Percentiles rank a stretch among this genome's conserved stretches.
Conservation (phyloP, 129 eudicot species). For the Tagetes patula region DNA sequence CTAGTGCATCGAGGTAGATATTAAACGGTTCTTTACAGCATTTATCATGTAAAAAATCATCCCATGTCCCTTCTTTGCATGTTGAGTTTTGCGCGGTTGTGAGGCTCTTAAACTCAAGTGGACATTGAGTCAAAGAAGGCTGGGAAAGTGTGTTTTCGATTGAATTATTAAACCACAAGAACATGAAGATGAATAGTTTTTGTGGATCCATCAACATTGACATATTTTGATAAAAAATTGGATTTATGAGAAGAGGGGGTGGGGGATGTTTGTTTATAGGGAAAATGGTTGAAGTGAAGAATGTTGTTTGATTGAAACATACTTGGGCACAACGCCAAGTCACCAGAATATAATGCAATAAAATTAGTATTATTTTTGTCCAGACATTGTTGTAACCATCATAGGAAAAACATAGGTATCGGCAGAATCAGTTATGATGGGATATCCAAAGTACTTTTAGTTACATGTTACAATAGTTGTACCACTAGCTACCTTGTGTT, state of each 20-base stretch:
- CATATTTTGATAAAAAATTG: neutral
- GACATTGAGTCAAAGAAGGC: constrained; percentile 24
- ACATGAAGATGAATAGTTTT: constrained; percentile 25
- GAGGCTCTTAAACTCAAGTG: constrained; percentile 26
- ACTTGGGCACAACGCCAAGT: constrained; percentile 31
- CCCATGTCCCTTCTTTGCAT: constrained; percentile 40
- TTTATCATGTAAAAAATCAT: constrained; percentile 34
- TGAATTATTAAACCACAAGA: constrained; percentile 19
- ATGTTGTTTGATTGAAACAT: constrained; percentile 17
- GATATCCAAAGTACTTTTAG: constrained; percentile 31
- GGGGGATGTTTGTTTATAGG: constrained; percentile 32
- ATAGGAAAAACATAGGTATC: constrained; percentile 6
- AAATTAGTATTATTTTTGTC: constrained; percentile 16
- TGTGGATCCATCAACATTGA: constrained; percentile 20
- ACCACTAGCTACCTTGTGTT: neutral
- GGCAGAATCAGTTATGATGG: constrained; percentile 28
- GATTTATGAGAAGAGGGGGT: constrained; percentile 6
- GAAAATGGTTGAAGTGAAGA: constrained; percentile 29
- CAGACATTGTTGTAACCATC: constrained; percentile 19
- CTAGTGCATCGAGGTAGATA: constrained; percentile 45
- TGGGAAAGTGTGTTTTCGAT: constrained; percentile 21
- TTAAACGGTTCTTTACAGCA: constrained; percentile 40
- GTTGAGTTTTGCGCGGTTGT: constrained; percentile 19
- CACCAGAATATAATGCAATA: constrained; percentile 5
- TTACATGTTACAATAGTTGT: constrained; percentile 6